Evolutionary conservation across 768 basidiomycete species (phyloP), one percentile per base, ranked within the genome.

Genomic region (Mycena floridula): DNA sequence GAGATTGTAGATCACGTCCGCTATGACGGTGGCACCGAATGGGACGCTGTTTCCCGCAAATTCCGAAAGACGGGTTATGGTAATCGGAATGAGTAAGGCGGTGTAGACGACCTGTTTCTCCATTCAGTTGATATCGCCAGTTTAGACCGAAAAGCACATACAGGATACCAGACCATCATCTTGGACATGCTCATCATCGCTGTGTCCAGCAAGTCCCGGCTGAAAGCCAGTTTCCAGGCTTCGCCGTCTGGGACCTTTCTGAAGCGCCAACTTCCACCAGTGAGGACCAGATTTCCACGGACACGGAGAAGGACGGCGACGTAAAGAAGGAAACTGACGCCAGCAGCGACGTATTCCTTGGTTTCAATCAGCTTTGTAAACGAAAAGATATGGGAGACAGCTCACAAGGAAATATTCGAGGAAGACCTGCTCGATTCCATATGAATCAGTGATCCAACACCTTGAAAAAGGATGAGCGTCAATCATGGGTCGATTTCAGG

Each of bases 401-500:
- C 65, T 38, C 39, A 70, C 69, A 25, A 69, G 56, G 52, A 69
- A 61, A 50, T 70, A 72, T 47, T 74, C 71, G 18, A 71, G 50
- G 40, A 54, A 60, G 15, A 58, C 54, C 43, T 68, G 68, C 39
- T 64, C 62, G 12, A 26, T 21, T 2, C 64, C 64, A 49, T 73
- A 73, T 3, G 43, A 46, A 5, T 49, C 25, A 12, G 70, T 72
- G 22, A 73, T 72, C 71, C 71, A 70, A 48, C 71, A 73, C 46
- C 53, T 53, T 24, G 11, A 18, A n/a, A 35, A 32, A 13, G 13
- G 28, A 32, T 15, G 21, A 13, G 35, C 46, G 26, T 41, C 28
- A 18, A 16, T 11, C 15, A 21, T n/a, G 7, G 8, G 9, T 13
- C 15, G 23, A 43, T 15, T 16, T 13, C 13, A 23, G 37, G 32